Conservation (phyloP, 306 rosid genomes). For the Cicer cuneatum region DNA sequence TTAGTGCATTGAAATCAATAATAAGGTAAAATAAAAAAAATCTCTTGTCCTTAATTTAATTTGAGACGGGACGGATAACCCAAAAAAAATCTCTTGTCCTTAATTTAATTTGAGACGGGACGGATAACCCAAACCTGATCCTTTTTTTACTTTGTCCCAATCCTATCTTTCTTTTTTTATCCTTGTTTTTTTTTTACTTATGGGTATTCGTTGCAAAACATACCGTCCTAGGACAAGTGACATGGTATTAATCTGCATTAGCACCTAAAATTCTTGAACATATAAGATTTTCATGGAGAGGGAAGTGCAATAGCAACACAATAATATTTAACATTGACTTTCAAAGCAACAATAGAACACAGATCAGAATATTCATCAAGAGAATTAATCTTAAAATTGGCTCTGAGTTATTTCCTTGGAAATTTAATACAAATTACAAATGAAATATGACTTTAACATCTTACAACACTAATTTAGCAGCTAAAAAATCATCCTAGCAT, state of each 20-base stretch:
- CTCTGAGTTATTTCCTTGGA: conserved; percentile 42
- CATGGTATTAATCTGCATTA: background rate
- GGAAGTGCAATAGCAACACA: background rate
- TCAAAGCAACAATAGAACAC: conserved; percentile 30
- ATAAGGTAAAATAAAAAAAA: too few species aligned
- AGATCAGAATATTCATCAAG: conserved; percentile 36
- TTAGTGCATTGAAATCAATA: too few species aligned
- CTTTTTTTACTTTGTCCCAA: too few species aligned
- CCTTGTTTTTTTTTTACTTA: too few species aligned
- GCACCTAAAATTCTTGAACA: background rate
- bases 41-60: too few species aligned
- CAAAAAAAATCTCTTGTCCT: too few species aligned
- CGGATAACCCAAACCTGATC: too few species aligned
- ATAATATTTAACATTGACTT: background rate
- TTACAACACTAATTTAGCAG: conserved; percentile 57
- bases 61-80: too few species aligned
- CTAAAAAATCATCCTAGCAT: conserved; percentile 49
- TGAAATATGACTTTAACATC: conserved; percentile 42
- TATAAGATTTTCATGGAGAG: background rate
- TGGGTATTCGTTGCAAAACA: too few species aligned
- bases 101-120: too few species aligned
- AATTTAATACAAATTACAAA: conserved; percentile 59
- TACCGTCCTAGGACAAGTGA: too few species aligned
- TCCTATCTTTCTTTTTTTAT: too few species aligned
- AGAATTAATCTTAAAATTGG: conserved; percentile 45